Conservation (phyloP, 2,329 filamentous ascomycete genomes). For the Atkinsonella texensis region DNA sequence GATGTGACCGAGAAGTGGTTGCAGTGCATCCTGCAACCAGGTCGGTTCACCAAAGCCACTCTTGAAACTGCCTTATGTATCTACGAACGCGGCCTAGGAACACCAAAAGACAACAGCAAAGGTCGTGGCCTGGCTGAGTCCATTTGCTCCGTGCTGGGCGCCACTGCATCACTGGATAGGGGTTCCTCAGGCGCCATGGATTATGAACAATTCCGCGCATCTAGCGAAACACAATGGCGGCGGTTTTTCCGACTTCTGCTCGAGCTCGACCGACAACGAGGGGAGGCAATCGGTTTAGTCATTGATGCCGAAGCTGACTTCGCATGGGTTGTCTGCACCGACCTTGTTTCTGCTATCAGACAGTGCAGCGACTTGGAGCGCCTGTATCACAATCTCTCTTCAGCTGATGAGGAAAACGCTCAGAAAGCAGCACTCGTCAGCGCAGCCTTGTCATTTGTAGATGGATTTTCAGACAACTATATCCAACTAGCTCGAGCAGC, state of each 20-base stretch:
- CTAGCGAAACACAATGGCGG: conserved; percentile 76
- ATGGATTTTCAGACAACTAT: conserved; percentile 57
- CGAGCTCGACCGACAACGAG: conserved; percentile 75
- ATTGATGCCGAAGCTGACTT: conserved; percentile 60
- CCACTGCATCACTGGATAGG: conserved; percentile 54
- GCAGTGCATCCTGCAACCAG: conserved; percentile 68
- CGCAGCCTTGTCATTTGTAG: conserved; percentile 58
- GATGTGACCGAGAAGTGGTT: conserved; percentile 80
- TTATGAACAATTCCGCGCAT: conserved; percentile 60
- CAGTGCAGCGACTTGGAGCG: conserved; percentile 69
- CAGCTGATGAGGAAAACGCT: conserved; percentile 39
- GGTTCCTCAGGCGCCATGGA: conserved; percentile 54
- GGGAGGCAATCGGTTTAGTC: conserved; percentile 67
- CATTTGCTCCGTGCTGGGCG: conserved; percentile 59
- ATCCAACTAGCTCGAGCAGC: conserved; percentile 54
- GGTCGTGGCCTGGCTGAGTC: conserved; percentile 59
- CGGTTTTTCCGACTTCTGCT: conserved; percentile 76
- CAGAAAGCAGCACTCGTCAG: conserved; percentile 51
- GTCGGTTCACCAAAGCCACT: conserved; percentile 66
- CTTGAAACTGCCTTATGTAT: conserved; percentile 74
- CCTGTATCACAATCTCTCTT: conserved; percentile 54
- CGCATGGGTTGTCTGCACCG: conserved; percentile 76
- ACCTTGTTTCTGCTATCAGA: conserved; percentile 67
- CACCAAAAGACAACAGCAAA: conserved; percentile 24
- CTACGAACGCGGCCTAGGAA: conserved; percentile 54